Evolutionary conservation across 1,284 basidiomycete genomes (phyloP).

Genomic region (Ustilago esculenta): DNA sequence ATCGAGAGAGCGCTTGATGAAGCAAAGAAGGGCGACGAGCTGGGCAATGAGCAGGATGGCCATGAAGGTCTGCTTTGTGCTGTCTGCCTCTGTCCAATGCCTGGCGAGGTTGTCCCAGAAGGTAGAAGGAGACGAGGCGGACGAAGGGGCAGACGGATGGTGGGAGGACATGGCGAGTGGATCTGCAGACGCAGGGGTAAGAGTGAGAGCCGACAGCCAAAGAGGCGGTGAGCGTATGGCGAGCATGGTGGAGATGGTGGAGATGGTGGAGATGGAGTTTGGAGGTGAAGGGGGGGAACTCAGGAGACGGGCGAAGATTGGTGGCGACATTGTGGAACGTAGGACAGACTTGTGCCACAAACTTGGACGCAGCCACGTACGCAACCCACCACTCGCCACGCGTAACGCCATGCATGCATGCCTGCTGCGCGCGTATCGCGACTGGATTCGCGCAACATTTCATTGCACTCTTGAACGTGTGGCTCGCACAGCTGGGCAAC

Average conservation of each 20-base stretch:
- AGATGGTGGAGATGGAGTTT: too few species aligned
- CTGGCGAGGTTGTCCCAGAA: slow-evolving; percentile 31
- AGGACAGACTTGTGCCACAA: too few species aligned
- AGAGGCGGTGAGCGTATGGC: neutral
- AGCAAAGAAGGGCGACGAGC: slow-evolving; percentile 25
- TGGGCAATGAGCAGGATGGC: slow-evolving; percentile 41
- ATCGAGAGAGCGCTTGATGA: slow-evolving; percentile 43
- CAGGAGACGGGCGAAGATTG: neutral
- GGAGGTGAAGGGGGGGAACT: neutral
- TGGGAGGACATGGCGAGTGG: slow-evolving; percentile 12
- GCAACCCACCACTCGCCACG: too few species aligned
- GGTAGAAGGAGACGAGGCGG: too few species aligned
- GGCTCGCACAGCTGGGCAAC: too few species aligned
- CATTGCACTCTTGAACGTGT: too few species aligned
- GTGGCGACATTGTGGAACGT: neutral
- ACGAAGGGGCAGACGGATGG: too few species aligned
- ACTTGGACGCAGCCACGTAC: too few species aligned
- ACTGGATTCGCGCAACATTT: too few species aligned
- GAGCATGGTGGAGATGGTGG: slow-evolving; percentile 6
- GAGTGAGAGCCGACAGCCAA: neutral
- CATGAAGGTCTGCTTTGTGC: slow-evolving; percentile 50
- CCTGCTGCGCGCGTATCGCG: too few species aligned
- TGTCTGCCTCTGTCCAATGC: slow-evolving; percentile 43
- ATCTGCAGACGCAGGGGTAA: neutral
- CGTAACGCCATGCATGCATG: too few species aligned